Evolutionary conservation across 495 filamentous ascomycete species (phyloP).

Genomic region (Trichoderma erinaceum): DNA sequence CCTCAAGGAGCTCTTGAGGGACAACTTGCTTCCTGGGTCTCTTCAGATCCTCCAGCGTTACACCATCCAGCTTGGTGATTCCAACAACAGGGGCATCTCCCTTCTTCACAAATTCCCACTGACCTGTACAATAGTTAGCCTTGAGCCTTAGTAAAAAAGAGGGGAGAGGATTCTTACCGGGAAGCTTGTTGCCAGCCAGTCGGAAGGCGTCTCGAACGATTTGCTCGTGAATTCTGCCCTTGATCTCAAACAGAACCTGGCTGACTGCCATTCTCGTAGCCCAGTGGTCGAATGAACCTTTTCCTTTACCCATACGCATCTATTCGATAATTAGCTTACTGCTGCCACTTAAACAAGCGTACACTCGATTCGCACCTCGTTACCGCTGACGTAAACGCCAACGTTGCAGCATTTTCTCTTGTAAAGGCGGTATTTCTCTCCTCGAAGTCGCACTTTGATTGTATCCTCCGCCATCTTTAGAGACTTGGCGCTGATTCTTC

Average conservation of each 20-base stretch:
- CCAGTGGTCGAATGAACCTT: slow-evolving; percentile 97
- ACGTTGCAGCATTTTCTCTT: slow-evolving; percentile 85
- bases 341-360: not conserved
- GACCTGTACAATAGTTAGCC: slow-evolving; percentile 47
- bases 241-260: slow-evolving; percentile 86
- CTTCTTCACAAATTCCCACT: slow-evolving; percentile 90
- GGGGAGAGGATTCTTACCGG: slow-evolving; percentile 53
- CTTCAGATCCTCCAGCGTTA: slow-evolving; percentile 74
- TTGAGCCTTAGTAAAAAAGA: not conserved
- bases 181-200: slow-evolving; percentile 90
- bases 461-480: slow-evolving; percentile 87
- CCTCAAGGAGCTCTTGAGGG: slow-evolving; percentile 22
- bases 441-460: slow-evolving; percentile 80
- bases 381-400: slow-evolving; percentile 90
- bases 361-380: slow-evolving; percentile 56
- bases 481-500: slow-evolving; percentile 78
- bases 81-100: slow-evolving; percentile 89
- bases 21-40: slow-evolving; percentile 64
- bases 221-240: slow-evolving; percentile 88
- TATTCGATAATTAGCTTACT: slow-evolving; percentile 23
- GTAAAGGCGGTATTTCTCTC: slow-evolving; percentile 87
- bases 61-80: slow-evolving; percentile 82
- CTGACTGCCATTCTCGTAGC: slow-evolving; percentile 79
- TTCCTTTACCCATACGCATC: slow-evolving; percentile 97
- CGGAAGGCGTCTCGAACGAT: slow-evolving; percentile 90